Evolutionary conservation across 495 filamentous ascomycete genomes (phyloP).

Genomic region (Tuber calosporum): DNA sequence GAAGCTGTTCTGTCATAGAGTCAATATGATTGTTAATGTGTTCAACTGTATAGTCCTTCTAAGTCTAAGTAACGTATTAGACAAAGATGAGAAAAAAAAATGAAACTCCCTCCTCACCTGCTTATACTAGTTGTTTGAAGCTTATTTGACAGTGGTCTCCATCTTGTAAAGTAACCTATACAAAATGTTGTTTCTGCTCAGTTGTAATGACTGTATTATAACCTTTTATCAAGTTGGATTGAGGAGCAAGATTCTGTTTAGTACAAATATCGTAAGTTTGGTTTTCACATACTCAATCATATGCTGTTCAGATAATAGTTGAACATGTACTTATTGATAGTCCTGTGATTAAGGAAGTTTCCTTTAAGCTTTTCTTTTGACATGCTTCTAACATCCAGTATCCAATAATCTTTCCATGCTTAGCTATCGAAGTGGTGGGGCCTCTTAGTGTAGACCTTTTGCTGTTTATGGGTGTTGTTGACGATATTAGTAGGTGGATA

Average conservation of each 20-base stretch:
- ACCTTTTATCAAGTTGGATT: constrained; percentile 16
- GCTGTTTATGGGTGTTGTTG: too few relatives aligned
- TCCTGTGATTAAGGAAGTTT: constrained; percentile 14
- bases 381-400: constrained; percentile 17
- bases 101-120: constrained; percentile 20
- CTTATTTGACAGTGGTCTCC: constrained; percentile 19
- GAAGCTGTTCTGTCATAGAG: too few relatives aligned
- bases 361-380: constrained; percentile 21
- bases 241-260: constrained; percentile 16
- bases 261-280: constrained; percentile 15
- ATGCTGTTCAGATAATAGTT: constrained; percentile 20
- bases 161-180: constrained; percentile 20
- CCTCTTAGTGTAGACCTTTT: neutral
- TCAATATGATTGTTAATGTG: too few relatives aligned
- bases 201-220: too few relatives aligned
- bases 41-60: too few relatives aligned
- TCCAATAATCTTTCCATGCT: constrained; percentile 19
- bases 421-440: too few relatives aligned
- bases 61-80: too few relatives aligned
- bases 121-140: constrained; percentile 18
- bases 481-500: too few relatives aligned
- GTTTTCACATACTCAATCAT: constrained; percentile 17
- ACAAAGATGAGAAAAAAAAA: neutral
- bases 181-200: constrained; percentile 8
- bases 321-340: neutral